Evolutionary conservation across 805 yeast species (phyloP), one percentile per base, ranked within the genome.

Genomic region (Candida ascalaphidarum): DNA sequence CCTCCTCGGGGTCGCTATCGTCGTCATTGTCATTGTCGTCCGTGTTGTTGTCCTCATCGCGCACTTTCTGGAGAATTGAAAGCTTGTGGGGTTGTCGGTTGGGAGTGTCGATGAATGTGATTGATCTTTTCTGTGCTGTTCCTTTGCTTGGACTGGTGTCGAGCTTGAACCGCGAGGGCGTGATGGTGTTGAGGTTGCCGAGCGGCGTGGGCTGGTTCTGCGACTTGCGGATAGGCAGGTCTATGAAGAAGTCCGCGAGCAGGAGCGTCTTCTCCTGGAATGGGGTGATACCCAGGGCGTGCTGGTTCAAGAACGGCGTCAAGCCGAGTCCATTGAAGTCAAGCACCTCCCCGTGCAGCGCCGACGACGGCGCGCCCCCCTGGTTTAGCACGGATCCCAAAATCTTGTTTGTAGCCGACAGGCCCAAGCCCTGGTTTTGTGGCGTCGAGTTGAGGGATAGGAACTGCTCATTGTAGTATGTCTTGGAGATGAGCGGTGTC

Each of bases 401-500:
- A 23, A 36, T 26, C 18, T 25, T 14, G 17, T 35, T 14, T n/a
- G n/a, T n/a, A n/a, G n/a, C n/a, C n/a, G n/a, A n/a, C n/a, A n/a
- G n/a, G 34, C 35, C 45, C 28, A 46, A 40, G 31, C 44, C 52
- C 21, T 46, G 43, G 37, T 53, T 52, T n/a, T n/a, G n/a, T 9
- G 68, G 68, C 9, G 68, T 60, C 12, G 62, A 46, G 29, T 51
- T 56, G 34, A 48, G 48, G 11, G 55, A 44, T 22, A 52, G 33
- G 16, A 57, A 33, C 28, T 50, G 55, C 23, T 61, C 67, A 30
- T 49, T 55, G 32, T 36, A 49, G 30, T 56, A 40, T 5, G 65
- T 59, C 23, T 59, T 57, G 3, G 59, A 48, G 5, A 61, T 56
- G 14, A 60, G 37, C 13, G 69, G 69, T 7, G 69, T 61, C 68